Percentiles rank a stretch among this genome's conserved stretches.
Conservation (phyloP, 306 rosid genomes). For the Sphenostylis stenocarpa region DNA sequence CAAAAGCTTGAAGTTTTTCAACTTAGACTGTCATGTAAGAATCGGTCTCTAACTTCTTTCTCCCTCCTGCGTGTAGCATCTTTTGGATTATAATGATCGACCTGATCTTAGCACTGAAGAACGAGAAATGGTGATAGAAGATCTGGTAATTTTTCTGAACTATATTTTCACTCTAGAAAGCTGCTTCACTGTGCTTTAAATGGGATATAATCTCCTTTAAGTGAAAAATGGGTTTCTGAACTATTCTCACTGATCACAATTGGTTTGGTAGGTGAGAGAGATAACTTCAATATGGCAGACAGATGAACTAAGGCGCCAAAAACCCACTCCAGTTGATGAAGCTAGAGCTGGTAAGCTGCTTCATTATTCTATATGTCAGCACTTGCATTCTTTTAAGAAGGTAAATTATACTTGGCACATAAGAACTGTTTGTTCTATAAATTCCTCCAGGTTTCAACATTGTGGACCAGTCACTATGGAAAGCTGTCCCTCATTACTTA, state of each 20-base stretch:
- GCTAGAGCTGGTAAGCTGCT: conserved; percentile 81
- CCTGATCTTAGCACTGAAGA: conserved; percentile 84
- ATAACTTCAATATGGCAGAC: conserved; percentile 98
- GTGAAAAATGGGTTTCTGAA: no score
- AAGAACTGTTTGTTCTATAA: conserved; percentile 4
- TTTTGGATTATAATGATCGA: conserved; percentile 80
- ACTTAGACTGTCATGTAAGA: conserved; percentile 20
- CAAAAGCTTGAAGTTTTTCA: neutral
- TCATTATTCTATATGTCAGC: conserved; percentile 27
- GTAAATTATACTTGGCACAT: neutral
- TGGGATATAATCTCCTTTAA: conserved; percentile 24
- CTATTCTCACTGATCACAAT: conserved; percentile 24
- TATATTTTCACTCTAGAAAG: conserved; percentile 35
- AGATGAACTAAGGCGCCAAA: conserved; percentile 90
- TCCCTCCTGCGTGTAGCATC: conserved; percentile 56
- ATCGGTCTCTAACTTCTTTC: conserved; percentile 32
- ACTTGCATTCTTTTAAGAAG: conserved; percentile 16
- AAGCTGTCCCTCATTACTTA: conserved; percentile 93
- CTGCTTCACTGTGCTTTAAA: neutral
- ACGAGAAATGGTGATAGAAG: conserved; percentile 86
- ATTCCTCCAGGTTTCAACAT: conserved; percentile 74
- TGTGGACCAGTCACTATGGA: conserved; percentile 98
- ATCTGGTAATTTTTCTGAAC: conserved; percentile 67
- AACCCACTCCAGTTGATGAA: conserved; percentile 95
- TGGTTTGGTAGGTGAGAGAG: conserved; percentile 78